A percentile compares a stretch with the other conserved stretches of the same genome.
Evolutionary conservation across 78 protist species (phyloP).

Genomic region (Dictyostelium intermedium): DNA sequence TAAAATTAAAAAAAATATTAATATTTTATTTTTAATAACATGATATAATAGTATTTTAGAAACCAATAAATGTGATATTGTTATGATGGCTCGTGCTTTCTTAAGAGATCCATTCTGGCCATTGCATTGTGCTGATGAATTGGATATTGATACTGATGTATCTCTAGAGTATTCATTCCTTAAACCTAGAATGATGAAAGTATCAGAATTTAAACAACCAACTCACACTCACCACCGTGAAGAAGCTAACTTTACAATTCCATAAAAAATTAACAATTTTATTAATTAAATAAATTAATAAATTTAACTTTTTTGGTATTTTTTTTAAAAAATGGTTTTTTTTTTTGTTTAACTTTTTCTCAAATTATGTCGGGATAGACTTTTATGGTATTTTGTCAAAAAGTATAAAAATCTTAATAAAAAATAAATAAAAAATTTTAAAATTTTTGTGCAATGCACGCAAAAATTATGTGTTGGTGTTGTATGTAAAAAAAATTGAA

Average conservation of each 20-base stretch:
- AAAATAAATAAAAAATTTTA: too few relatives aligned
- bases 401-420: too few relatives aligned
- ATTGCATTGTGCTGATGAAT: slow-evolving; percentile 1
- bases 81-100: slow-evolving; percentile 28
- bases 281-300: too few relatives aligned
- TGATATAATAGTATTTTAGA: background rate
- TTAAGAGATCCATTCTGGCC: slow-evolving; percentile 68
- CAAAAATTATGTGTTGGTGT: too few relatives aligned
- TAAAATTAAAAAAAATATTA: background rate
- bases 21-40: too few relatives aligned
- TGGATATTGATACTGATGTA: background rate
- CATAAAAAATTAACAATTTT: background rate
- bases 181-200: background rate
- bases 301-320: too few relatives aligned
- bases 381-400: too few relatives aligned
- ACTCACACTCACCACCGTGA: background rate
- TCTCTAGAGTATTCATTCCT: background rate
- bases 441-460: too few relatives aligned
- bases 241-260: background rate
- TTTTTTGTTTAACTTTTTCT: too few relatives aligned
- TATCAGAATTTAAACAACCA: background rate
- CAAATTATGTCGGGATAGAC: too few relatives aligned
- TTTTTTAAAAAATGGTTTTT: too few relatives aligned
- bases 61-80: background rate
- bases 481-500: background rate